A percentile compares a stretch with the other conserved stretches of the same genome.
Conservation (phyloP, 139 green algal genomes). For the Coelastrella sp. region DNA sequence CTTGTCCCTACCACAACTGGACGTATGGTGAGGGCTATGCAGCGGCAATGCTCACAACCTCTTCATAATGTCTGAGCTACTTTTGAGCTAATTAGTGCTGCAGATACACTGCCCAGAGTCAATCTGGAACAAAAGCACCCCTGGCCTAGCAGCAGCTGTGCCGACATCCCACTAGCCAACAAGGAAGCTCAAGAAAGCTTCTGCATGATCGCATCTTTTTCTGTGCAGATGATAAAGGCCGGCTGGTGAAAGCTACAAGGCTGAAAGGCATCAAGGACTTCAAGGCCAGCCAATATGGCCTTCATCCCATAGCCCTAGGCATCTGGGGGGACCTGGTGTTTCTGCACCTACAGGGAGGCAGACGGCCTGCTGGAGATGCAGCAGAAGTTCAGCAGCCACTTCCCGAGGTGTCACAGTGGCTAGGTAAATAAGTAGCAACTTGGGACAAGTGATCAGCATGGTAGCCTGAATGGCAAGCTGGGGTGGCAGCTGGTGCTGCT, state of each 20-base stretch:
- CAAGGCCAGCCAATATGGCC: constrained; percentile 52
- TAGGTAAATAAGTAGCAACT: constrained; percentile 6
- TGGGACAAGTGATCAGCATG: not conserved
- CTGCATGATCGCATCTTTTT: not conserved
- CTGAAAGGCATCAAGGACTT: constrained; percentile 70
- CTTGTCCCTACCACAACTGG: constrained; percentile 77
- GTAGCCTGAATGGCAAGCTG: not conserved
- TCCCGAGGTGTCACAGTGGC: not conserved
- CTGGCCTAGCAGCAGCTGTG: not conserved
- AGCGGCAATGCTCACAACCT: too few species aligned
- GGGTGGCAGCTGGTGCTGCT: too few species aligned
- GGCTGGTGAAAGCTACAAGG: constrained; percentile 56
- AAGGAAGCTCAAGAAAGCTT: not conserved
- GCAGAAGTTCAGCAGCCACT: not conserved
- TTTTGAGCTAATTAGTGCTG: not conserved
- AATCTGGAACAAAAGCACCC: not conserved
- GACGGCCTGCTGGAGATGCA: not conserved
- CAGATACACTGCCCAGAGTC: not conserved
- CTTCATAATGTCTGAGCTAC: not conserved
- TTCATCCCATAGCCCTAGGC: constrained; percentile 50
- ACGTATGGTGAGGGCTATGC: constrained; percentile 54
- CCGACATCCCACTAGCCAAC: not conserved
- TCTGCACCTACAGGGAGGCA: constrained; percentile 28
- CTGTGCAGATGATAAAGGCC: constrained; percentile 53
- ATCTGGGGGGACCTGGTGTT: constrained; percentile 56